Conservation (phyloP, 2,329 filamentous ascomycete species). For the Trichoderma lentiforme region DNA sequence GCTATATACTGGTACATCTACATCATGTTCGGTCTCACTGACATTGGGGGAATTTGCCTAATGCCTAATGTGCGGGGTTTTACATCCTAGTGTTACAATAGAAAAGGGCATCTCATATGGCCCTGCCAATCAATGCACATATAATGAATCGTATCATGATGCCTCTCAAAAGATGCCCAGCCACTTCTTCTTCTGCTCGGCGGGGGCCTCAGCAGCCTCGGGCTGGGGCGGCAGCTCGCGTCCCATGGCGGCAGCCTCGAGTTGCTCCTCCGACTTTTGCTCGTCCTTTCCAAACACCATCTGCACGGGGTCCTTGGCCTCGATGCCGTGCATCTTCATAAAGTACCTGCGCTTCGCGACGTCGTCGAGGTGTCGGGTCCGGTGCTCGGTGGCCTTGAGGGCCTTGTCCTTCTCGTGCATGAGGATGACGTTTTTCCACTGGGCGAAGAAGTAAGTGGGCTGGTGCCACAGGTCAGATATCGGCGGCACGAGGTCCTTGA, state of each 20-base stretch:
- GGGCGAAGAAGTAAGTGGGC: conserved; percentile 64
- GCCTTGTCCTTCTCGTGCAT: conserved; percentile 73
- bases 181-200: conserved; percentile 64
- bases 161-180: conserved; percentile 68
- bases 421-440: conserved; percentile 68
- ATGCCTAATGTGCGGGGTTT: conserved; percentile 3
- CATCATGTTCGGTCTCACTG: conserved; percentile 2
- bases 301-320: conserved; percentile 56
- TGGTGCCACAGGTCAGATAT: conserved; percentile 65
- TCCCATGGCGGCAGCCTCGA: conserved; percentile 37
- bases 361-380: conserved; percentile 74
- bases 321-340: conserved; percentile 79
- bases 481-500: conserved; percentile 72
- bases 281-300: conserved; percentile 41
- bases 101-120: background rate
- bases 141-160: conserved; percentile 4
- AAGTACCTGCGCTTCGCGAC: conserved; percentile 83
- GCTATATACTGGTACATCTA: conserved; percentile 12
- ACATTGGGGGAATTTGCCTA: conserved; percentile 1
- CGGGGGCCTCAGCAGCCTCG: conserved; percentile 26
- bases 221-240: conserved; percentile 32
- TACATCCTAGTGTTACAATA: background rate
- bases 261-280: conserved; percentile 35
- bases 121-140: conserved; percentile 3
- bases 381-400: conserved; percentile 65